Base-by-base conservation (phyloP, 1,284 basidiomycete genomes). In the Naganishia sp. region DNA sequence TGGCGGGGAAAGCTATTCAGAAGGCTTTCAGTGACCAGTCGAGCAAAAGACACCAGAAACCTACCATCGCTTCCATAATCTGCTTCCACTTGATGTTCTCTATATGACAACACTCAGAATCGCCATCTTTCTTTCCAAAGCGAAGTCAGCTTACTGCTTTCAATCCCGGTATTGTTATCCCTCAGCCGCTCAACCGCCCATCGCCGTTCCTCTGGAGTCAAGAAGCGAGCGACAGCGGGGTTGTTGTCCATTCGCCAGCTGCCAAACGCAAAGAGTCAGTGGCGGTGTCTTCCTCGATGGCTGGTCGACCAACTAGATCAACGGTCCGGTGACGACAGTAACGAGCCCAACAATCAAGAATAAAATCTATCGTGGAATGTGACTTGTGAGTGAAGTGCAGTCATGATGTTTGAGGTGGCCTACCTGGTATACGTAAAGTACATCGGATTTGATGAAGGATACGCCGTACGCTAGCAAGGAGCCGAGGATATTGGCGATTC, bases 101-200 rank as follows among this genome's bases (percentile, higher is more conserved):
- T 65, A 42, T 18, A 5, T 28, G 28, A 32, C 28, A 57, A 10
- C 13, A 13, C 3, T 9, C 21, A 35, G 31, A 31, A 23, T 23
- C 11, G 11, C 28, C 4, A 3, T 11, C 9, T 42, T 17, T 39
- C 18, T 42, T n/a, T 23, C 54, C 25, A 17, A 13, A 32, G 18
- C 11, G 5, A 9, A 41, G 21, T 6, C 32, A 17, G 58, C 64
- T 65, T 25, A 65, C 64, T 72, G 13, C 69, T 69, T 49, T 68
- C 71, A 25, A 73, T 70, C 64, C 76, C 77, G 4, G 74, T 73
- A 50, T 79, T 71, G 71, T 80, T 80, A 67, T 76, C 75, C 21
- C 74, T 69, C 5, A 80, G 71, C 21, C 79, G 72, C 72, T 80
- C 77, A 42, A 79, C 72, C 17, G 75, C 78, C 72, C 73, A 75